These are phyloP conservation scores for Monsonia emarginata DNA, from an alignment of 441 rosid genomes.

Conservation along the genomic window DNA sequence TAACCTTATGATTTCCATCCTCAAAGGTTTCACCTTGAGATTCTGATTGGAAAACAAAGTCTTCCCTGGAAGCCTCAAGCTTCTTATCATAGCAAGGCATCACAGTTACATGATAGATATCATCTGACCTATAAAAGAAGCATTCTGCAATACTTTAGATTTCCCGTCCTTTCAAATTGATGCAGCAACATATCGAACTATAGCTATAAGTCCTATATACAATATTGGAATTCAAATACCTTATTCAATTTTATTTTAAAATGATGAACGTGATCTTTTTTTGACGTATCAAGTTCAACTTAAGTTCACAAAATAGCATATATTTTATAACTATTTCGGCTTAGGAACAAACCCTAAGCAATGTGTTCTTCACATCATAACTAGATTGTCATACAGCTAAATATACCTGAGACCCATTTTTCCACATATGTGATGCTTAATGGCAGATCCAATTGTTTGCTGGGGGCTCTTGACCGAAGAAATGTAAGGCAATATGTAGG, in stretches of 20 bases:
- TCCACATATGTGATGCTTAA: slow-evolving; percentile 58
- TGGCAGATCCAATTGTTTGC: slow-evolving; percentile 69
- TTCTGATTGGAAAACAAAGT: slow-evolving; percentile 54
- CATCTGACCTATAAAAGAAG: slow-evolving; percentile 47
- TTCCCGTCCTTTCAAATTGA: background rate
- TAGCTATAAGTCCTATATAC: background rate
- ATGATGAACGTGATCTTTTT: background rate
- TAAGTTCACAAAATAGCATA: slow-evolving; percentile 3
- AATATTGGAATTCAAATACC: background rate
- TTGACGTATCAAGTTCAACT: background rate
- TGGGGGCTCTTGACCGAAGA: slow-evolving; percentile 95
- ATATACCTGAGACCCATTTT: slow-evolving; percentile 62
- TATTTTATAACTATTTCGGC: background rate
- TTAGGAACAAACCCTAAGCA: background rate
- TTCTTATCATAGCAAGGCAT: slow-evolving; percentile 98
- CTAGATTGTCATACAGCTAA: background rate
- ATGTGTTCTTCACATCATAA: background rate
- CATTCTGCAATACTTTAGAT: slow-evolving; percentile 14
- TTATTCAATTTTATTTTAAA: background rate
- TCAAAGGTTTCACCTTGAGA: slow-evolving; percentile 21
- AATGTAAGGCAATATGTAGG: slow-evolving; percentile 66
- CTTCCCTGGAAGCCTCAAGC: slow-evolving; percentile 85
- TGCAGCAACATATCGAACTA: background rate
- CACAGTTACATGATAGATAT: slow-evolving; percentile 79
- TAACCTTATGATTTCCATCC: slow-evolving; percentile 23